Evolutionary conservation across 306 rosid species (phyloP), one percentile per base, ranked within the genome.

Genomic region (Begonia peltatifolia): DNA sequence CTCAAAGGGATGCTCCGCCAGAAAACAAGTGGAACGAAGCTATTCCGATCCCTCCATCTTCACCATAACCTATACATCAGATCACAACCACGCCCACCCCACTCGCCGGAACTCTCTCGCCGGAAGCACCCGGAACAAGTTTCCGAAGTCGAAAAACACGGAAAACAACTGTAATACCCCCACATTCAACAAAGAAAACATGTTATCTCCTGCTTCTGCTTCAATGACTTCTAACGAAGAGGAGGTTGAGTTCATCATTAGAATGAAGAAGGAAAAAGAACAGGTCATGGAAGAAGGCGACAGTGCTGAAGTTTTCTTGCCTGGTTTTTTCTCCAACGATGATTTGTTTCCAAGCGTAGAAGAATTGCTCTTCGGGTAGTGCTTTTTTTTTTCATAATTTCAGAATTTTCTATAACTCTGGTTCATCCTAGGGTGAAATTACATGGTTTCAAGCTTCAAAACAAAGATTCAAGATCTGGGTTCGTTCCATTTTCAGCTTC

Each of bases 1-100:
- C 69, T 76, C 86, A 8, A 90, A 90, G 68, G 94, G 95, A 9
- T 90, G 99, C 55, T 48, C 65, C 14, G 99, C 99, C 0, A 77
- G 88, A 65, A 90, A 90, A 63, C 95, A 83, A 42, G 99, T 90
- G 2, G 99, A 90, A 65, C 63, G 85, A 13, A 86, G 79, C 73
- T 63, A 59, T 60, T 61, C 76, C 43, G 81, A 86, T 56, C 93
- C 94, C 0, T 62, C 46, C 5, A 56, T 70, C 6, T 86, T 86
- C 62, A n/a, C 83, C 38, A 66, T 90, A 46, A 80, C 92, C 16
- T 90, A 76, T 71, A 80, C 81, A 3, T 71, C 93, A 2, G 95
- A 90, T 43, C 95, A 90, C 73, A 86, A 55, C 61, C 95, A 86
- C 52, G 70, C 76, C 14, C 81, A 76, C 52, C 88, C 94, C 10